Evolutionary conservation across 2,329 filamentous ascomycete genomes (phyloP).

Genomic region (Colletotrichum melonis): DNA sequence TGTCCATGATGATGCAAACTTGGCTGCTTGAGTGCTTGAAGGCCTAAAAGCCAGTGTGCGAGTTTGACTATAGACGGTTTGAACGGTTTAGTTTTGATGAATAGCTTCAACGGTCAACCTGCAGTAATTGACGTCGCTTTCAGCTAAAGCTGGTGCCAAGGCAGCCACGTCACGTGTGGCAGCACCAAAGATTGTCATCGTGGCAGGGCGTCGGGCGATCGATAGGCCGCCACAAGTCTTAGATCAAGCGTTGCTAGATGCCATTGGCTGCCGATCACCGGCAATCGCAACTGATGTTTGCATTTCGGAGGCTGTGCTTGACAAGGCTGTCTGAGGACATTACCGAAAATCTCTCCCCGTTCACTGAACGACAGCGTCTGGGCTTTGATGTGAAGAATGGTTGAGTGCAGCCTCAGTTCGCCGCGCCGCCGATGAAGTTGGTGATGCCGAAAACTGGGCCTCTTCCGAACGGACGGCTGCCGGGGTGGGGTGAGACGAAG

Average conservation of each 20-base stretch:
- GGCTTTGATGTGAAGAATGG: neutral
- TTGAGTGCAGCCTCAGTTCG: neutral
- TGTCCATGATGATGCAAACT: conserved; percentile 2
- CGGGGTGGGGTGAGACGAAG: neutral
- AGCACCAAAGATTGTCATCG: conserved; percentile 11
- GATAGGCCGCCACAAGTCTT: conserved; percentile 41
- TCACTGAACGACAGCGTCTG: neutral
- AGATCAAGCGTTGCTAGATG: neutral
- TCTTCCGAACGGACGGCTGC: neutral
- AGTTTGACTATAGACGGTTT: neutral
- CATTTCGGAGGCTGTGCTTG: conserved; percentile 17
- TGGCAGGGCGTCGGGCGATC: conserved; percentile 45
- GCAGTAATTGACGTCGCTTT: conserved; percentile 8
- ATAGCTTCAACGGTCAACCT: conserved; percentile 8
- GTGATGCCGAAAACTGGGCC: neutral
- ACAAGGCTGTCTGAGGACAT: neutral
- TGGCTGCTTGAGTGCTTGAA: too few species aligned
- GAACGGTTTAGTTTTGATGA: neutral
- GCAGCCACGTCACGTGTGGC: conserved; percentile 22
- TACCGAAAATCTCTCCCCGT: neutral
- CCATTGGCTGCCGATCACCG: conserved; percentile 12
- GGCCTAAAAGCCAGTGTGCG: neutral
- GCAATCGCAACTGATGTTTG: neutral
- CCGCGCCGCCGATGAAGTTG: neutral
- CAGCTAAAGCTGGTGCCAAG: neutral